Evolutionary conservation across 495 filamentous ascomycete species (phyloP).

Genomic region (Penicillium steckii): DNA sequence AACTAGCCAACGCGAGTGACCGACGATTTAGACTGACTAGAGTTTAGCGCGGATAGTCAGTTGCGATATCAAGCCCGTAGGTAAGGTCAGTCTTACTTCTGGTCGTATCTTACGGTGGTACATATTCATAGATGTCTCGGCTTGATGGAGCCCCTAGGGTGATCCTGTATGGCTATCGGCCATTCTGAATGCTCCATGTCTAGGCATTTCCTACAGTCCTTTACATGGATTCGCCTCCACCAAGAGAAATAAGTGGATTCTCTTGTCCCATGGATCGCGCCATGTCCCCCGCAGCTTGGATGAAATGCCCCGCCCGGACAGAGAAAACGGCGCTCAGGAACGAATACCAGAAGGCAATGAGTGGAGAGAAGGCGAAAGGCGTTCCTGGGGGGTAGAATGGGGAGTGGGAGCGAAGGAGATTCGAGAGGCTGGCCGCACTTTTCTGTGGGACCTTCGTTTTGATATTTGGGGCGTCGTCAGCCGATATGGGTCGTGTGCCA

Average conservation of each 20-base stretch:
- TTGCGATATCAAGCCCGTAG: neutral
- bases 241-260: neutral
- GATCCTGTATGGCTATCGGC: too few relatives aligned
- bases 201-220: too few relatives aligned
- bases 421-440: too few relatives aligned
- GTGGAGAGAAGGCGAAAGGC: too few relatives aligned
- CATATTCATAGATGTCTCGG: neutral
- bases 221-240: neutral
- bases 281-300: neutral
- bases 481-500: slow-evolving; percentile 20
- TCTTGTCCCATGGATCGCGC: neutral
- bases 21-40: neutral
- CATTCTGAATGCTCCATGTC: too few relatives aligned
- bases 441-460: too few relatives aligned
- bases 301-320: neutral
- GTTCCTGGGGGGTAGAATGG: too few relatives aligned
- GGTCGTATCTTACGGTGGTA: neutral
- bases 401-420: too few relatives aligned
- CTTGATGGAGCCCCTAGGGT: neutral
- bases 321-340: neutral
- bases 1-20: too few relatives aligned
- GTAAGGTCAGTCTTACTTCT: too few relatives aligned
- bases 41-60: neutral
- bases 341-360: too few relatives aligned
- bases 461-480: slow-evolving; percentile 16